Percentiles rank a stretch among this genome's conserved stretches.
These are phyloP conservation scores for Nicotiana benthamiana DNA, from an alignment of 257 asterid species.

Conservation along the genomic window DNA sequence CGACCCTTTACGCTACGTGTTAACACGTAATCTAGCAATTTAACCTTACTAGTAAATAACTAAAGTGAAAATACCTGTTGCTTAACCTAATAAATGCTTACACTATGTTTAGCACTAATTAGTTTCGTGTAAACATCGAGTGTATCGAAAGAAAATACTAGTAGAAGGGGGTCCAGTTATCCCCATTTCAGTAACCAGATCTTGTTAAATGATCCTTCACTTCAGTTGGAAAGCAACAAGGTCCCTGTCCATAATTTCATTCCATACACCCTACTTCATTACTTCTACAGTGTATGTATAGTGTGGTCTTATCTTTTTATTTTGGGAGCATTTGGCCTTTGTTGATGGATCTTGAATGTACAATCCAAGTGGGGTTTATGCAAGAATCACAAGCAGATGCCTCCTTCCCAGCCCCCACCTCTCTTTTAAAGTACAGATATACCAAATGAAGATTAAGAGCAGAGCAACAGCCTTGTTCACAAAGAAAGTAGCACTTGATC, in stretches of 20 bases:
- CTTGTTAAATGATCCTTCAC: background rate
- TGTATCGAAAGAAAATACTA: background rate
- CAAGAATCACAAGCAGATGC: conserved; percentile 1
- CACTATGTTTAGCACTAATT: no score
- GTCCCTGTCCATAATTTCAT: conserved; percentile 2
- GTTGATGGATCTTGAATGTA: background rate
- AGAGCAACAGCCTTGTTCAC: background rate
- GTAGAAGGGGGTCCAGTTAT: conserved; percentile 1
- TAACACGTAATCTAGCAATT: no score
- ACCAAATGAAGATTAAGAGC: background rate
- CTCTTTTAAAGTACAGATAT: background rate
- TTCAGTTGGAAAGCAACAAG: background rate
- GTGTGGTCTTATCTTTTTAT: background rate
- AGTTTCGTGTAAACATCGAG: background rate
- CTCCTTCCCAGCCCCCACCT: background rate
- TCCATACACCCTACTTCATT: background rate
- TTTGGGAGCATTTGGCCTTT: background rate
- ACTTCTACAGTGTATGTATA: background rate
- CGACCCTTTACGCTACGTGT: no score
- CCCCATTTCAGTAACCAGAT: background rate
- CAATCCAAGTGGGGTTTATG: background rate
- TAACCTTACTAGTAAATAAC: no score
- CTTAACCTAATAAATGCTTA: no score
- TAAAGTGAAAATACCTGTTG: no score
- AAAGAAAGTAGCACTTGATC: background rate